Evolutionary conservation across 2,329 filamentous ascomycete genomes (phyloP).

Genomic region (Dendrostoma leiphaemia): DNA sequence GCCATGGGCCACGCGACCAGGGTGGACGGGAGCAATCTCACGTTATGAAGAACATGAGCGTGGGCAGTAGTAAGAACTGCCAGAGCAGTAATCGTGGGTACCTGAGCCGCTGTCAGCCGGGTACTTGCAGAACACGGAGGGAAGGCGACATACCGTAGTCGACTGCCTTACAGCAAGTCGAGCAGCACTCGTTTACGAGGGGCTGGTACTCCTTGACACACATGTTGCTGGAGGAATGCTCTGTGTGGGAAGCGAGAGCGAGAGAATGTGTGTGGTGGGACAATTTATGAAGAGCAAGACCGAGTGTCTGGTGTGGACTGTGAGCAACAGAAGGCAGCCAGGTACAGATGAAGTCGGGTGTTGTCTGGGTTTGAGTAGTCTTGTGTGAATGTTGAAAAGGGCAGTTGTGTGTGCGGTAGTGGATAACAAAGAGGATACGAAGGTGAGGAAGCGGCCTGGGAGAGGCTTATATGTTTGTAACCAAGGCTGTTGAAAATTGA

Average conservation of each 20-base stretch:
- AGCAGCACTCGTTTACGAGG: constrained; percentile 50
- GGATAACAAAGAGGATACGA: neutral
- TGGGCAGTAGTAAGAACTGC: constrained; percentile 39
- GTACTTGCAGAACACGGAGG: neutral
- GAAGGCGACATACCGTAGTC: constrained; percentile 36
- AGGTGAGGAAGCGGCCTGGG: neutral
- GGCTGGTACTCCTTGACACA: constrained; percentile 39
- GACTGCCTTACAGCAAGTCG: constrained; percentile 49
- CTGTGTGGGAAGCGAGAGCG: constrained; percentile 17
- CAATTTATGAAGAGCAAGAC: neutral
- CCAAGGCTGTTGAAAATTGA: neutral
- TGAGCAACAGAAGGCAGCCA: neutral
- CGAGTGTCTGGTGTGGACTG: neutral
- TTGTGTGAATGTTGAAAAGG: neutral
- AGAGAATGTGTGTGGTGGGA: neutral
- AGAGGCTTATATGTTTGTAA: constrained; percentile 11
- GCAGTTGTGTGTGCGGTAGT: neutral
- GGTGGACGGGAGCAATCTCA: neutral
- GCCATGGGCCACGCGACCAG: neutral
- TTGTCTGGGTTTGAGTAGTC: neutral
- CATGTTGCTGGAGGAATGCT: constrained; percentile 29
- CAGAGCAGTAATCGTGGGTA: constrained; percentile 48
- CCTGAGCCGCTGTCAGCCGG: constrained; percentile 6
- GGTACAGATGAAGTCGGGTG: too few relatives aligned
- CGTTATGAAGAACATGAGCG: constrained; percentile 36